Conservation (phyloP, 148 eudicot genomes). For the Heliamphora exappendiculata region DNA sequence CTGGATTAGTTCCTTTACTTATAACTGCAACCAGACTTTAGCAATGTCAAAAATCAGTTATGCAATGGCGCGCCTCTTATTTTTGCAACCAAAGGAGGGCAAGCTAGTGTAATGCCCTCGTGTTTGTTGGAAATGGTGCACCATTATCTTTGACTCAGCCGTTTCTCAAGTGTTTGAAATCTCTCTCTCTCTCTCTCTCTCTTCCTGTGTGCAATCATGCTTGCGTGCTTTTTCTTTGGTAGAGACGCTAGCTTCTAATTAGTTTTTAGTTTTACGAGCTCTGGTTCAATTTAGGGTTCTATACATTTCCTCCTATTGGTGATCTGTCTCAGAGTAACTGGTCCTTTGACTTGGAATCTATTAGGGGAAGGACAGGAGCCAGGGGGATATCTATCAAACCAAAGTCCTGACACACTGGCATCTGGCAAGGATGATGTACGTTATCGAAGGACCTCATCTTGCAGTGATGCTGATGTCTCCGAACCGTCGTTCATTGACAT, state of each 20-base stretch:
- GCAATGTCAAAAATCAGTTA: background rate
- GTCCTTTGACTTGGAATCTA: constrained; percentile 4
- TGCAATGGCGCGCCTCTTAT: background rate
- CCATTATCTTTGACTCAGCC: background rate
- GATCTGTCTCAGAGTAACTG: background rate
- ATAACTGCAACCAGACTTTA: background rate
- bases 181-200: background rate
- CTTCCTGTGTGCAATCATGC: background rate
- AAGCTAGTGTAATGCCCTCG: background rate
- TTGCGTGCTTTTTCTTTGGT: background rate
- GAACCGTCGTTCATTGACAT: constrained; percentile 86
- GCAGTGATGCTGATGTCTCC: constrained; percentile 66
- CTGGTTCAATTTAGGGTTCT: background rate
- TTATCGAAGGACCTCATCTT: constrained; percentile 67
- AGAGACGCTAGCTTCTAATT: background rate
- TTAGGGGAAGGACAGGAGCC: constrained; percentile 50
- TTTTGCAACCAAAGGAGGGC: background rate
- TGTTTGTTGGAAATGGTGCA: background rate
- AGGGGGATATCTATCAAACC: constrained; percentile 29
- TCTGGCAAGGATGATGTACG: constrained; percentile 47
- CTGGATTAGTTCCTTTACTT: background rate
- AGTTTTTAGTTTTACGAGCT: background rate
- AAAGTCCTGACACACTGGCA: constrained; percentile 26
- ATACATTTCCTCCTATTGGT: background rate
- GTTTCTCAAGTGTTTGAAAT: background rate